Base-by-base conservation (phyloP, 139 green algal species). In the Chlamydomonas sp. region DNA sequence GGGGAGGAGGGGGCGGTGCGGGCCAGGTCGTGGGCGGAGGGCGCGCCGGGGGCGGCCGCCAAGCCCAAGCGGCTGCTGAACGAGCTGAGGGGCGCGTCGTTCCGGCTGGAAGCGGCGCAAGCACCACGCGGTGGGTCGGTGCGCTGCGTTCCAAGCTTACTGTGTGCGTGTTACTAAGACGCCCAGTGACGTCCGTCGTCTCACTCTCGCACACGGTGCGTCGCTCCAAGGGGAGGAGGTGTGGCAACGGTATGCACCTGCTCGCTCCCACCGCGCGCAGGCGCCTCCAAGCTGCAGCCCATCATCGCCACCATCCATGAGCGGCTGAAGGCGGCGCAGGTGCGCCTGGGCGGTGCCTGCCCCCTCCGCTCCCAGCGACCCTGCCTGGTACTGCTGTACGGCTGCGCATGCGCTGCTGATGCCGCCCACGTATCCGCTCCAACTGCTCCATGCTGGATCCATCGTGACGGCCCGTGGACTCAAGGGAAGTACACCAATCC, bases 261-360 rank as follows among this genome's bases (percentile, higher is more conserved):
- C 10, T 7, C 68, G 12, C 10, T 16, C 77, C 16, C 60, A 3
- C 60, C 0, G 31, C 81, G 7, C 58, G 57, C 82, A 87, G 83
- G 83, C 17, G 61, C 83, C 9, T 87, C 83, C 73, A 77, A 77
- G 60, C 73, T 87, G 62, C 73, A 72, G 0, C 83, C 83, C 62
- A 62, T 87, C 72, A 87, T 87, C 71, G 68, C 83, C 73, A 81
- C 58, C 68, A 79, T 87, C 73, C 83, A 87, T 49, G 83, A 87
- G 59, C 60, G 83, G 31, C 83, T 87, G 62, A 87, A 80, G 72
- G 83, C 83, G 5, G 83, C 83, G 62, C 80, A 85, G 80, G 80
- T 85, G 57, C 15, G 75, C 4, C 57, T 4, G 6, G 14, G 14
- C n/a, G 5, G 20, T n/a, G n/a, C 20, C 2, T 57, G 3, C 80